These are phyloP conservation scores for Fusarium fujikuroi DNA, from an alignment of 2,329 filamentous ascomycete genomes.

Conservation along the genomic window DNA sequence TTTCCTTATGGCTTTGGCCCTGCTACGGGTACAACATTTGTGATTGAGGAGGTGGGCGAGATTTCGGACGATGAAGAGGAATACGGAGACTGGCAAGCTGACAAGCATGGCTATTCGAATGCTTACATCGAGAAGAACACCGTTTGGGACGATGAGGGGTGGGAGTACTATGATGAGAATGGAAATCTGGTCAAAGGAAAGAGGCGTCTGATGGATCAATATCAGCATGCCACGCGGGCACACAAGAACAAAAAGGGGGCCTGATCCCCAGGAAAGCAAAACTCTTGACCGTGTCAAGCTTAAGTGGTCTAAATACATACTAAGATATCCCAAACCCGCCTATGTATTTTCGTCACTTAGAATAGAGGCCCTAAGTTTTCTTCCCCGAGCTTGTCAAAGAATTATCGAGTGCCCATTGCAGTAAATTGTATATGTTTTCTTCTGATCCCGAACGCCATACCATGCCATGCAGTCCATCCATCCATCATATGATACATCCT, in stretches of 20 bases:
- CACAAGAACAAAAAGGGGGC: background rate
- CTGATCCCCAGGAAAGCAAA: background rate
- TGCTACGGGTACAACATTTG: conserved; percentile 54
- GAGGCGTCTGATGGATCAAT: conserved; percentile 21
- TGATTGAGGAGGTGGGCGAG: conserved; percentile 58
- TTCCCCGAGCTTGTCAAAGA: background rate
- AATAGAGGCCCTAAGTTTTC: background rate
- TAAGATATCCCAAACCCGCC: background rate
- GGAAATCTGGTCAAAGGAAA: background rate
- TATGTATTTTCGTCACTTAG: background rate
- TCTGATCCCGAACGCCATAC: conserved; percentile 41
- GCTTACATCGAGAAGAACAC: background rate
- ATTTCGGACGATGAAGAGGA: conserved; percentile 55
- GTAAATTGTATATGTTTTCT: conserved; percentile 11
- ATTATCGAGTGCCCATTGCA: conserved; percentile 4
- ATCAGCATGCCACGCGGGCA: conserved; percentile 9
- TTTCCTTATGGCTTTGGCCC: conserved; percentile 60
- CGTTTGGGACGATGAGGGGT: background rate
- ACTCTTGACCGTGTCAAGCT: background rate
- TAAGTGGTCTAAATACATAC: background rate
- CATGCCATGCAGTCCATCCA: conserved; percentile 37
- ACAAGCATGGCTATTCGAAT: conserved; percentile 34
- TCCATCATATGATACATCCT: conserved; percentile 7
- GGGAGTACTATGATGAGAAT: conserved; percentile 13
- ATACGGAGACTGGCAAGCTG: conserved; percentile 54